Conservation (phyloP, 306 rosid species). For the Quercus ilex region DNA sequence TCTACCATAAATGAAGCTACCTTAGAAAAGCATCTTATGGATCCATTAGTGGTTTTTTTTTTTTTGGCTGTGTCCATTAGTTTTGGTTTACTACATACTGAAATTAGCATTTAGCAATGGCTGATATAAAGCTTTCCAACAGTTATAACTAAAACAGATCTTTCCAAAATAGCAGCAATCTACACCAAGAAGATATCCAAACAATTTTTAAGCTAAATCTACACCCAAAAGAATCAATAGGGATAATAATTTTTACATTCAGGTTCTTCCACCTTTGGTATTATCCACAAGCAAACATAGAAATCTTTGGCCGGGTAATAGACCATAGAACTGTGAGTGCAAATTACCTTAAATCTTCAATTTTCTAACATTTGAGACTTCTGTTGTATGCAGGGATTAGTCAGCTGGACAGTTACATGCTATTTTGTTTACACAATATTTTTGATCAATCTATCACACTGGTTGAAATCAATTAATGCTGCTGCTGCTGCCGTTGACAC, state of each 20-base stretch:
- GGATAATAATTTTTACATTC: not conserved
- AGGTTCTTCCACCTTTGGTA: conserved; percentile 55
- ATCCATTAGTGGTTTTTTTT: too few species aligned
- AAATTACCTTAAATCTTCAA: not conserved
- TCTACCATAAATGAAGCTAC: too few species aligned
- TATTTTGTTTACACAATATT: conserved; percentile 44
- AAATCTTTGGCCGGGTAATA: conserved; percentile 46
- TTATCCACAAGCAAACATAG: conserved; percentile 45
- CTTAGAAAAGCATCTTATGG: too few species aligned
- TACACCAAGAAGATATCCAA: not conserved
- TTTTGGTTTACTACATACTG: not conserved
- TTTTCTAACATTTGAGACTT: conserved; percentile 2
- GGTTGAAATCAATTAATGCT: conserved; percentile 28
- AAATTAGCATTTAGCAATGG: not conserved
- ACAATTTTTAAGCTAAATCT: not conserved
- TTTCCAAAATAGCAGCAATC: not conserved
- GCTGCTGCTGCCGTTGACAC: not conserved
- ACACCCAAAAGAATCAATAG: not conserved
- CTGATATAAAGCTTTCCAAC: not conserved
- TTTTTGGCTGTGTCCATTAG: too few species aligned
- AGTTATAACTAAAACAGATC: not conserved
- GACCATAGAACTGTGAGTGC: not conserved
- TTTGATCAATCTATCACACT: conserved; percentile 34
- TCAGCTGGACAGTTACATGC: conserved; percentile 56
- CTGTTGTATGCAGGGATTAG: conserved; percentile 35